phyloP scores from a whole-genome alignment of 441 rosid species.

The Pelargonium myrrhifolium region DNA sequence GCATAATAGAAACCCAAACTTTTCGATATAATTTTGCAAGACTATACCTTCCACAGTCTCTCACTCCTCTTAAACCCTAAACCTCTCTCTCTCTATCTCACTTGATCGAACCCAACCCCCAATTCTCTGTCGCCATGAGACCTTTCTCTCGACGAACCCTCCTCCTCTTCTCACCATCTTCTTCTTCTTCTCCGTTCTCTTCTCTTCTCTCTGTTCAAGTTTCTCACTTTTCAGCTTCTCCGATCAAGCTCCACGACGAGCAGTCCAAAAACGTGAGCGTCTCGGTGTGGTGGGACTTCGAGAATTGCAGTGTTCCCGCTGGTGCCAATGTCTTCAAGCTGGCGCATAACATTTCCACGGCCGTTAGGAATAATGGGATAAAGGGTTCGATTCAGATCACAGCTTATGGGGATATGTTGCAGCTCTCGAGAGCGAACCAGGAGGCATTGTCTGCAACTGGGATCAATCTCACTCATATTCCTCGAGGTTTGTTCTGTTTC shows the following conservation, averaged over 20 bases:
- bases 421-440: constrained; percentile 60
- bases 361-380: constrained; percentile 63
- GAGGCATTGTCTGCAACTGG: constrained; percentile 74
- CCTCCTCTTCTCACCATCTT: constrained; percentile 1
- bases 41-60: too few species aligned
- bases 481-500: constrained; percentile 35
- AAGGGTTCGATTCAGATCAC: constrained; percentile 83
- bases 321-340: constrained; percentile 58
- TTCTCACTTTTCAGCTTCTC: constrained; percentile 36
- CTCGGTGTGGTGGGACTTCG: constrained; percentile 98
- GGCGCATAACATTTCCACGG: constrained; percentile 44
- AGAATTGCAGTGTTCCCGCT: constrained; percentile 59
- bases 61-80: too few species aligned
- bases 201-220: neutral
- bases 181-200: neutral
- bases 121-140: constrained; percentile 11
- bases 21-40: too few species aligned
- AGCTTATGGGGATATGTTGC: constrained; percentile 68
- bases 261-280: constrained; percentile 51
- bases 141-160: constrained; percentile 8
- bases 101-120: neutral
- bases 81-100: too few species aligned
- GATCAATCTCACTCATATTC: constrained; percentile 59
- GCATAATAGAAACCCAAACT: too few species aligned
- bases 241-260: constrained; percentile 28